Percentiles rank a stretch among this genome's conserved stretches.
Conservation (phyloP, 148 eudicot species). For the Chenopodium suecicum region DNA sequence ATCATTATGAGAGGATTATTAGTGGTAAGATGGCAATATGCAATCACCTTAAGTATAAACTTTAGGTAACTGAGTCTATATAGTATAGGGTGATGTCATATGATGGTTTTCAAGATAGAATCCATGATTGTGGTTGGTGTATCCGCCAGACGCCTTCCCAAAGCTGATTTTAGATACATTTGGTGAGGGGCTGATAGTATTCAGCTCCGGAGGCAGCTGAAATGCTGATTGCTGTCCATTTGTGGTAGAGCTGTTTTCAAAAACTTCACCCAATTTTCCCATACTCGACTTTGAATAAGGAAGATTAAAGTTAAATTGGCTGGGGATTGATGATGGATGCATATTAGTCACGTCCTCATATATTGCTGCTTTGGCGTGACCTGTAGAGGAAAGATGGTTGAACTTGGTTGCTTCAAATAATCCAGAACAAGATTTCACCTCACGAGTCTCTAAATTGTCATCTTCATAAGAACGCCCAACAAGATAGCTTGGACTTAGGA, state of each 20-base stretch:
- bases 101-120: no score
- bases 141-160: no score
- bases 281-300: slow-evolving; percentile 35
- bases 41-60: no score
- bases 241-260: background rate
- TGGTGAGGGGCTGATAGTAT: no score
- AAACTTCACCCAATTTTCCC: slow-evolving; percentile 22
- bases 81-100: no score
- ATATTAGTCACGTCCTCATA: background rate
- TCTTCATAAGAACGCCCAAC: background rate
- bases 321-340: background rate
- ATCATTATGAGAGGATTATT: no score
- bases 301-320: slow-evolving; percentile 20
- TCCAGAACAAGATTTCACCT: background rate
- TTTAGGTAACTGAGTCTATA: no score
- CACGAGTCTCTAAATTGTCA: background rate
- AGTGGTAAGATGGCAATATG: no score
- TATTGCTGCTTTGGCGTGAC: background rate
- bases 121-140: no score
- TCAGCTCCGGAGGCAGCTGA: background rate
- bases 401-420: background rate
- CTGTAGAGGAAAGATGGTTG: background rate
- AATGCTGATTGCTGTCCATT: background rate
- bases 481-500: background rate
- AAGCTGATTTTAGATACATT: no score